Base-by-base conservation (phyloP, 2,329 filamentous ascomycete genomes). In the Penicillium sp. region DNA sequence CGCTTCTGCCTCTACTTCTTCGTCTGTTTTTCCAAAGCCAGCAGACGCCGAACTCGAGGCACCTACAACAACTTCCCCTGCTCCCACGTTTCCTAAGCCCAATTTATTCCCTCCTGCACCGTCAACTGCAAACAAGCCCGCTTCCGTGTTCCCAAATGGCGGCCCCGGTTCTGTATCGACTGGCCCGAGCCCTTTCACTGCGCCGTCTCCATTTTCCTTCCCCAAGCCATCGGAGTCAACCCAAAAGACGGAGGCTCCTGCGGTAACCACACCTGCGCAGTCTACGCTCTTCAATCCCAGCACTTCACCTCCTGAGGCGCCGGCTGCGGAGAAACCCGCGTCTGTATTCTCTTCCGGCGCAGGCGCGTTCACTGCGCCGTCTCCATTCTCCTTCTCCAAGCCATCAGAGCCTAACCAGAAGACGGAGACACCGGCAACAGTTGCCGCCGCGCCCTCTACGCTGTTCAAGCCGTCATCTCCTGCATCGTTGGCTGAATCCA, bases 301-400 rank as follows among this genome's bases (percentile, higher is more conserved):
- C 32, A 19, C 26, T 4, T 24, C 41, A 1, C 22, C 37, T n/a
- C 17, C 24, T 3, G 38, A 10, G 15, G 5, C 31, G 4, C 26
- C 35, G 19, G 26, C 17, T n/a, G 26, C 12, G 31, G 19, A 32
- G 4, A 39, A 39, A 9, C 37, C 28, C 12, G 19, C 35, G 28
- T 26, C 29, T 13, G 26, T 13, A n/a, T 12, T 33, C 6, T 24
- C 47, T 26, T 19, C 32, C 9, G 13, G 10, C 10, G 9, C 45
- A 5, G 13, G 21, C 6, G 4, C 31, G 15, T 45, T 44, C 21
- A 15, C 42, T 41, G 6, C 43, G 4, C 13, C 51, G 8, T 50
- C 49, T 9, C 32, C 29, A 2, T 52, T 49, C 29, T 15, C 44
- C 4, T 46, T 51, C 32, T 15, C 51, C 1, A 51, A 55, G 9